These are phyloP conservation scores for Epichloe bromicola DNA, from an alignment of 2,329 filamentous ascomycete species.

Conservation along the genomic window DNA sequence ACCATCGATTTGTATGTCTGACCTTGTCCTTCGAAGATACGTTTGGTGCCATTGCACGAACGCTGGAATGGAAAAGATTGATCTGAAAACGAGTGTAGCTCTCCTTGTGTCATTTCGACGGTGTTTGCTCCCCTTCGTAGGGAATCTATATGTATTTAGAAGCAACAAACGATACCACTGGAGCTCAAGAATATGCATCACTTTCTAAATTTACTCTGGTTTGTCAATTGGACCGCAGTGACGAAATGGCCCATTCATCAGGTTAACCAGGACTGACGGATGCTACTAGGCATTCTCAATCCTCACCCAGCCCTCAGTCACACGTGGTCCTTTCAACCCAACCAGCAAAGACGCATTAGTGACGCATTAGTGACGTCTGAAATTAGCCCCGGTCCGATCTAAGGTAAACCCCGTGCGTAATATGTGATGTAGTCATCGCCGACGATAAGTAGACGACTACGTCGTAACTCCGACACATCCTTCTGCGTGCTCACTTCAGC, in stretches of 20 bases:
- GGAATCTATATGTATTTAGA: background rate
- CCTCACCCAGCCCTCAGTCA: too few relatives aligned
- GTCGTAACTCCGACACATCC: background rate
- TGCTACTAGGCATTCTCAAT: too few relatives aligned
- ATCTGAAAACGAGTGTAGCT: background rate
- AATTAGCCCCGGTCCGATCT: too few relatives aligned
- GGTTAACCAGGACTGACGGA: too few relatives aligned
- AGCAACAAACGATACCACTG: slow-evolving; percentile 1
- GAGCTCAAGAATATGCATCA: slow-evolving; percentile 1
- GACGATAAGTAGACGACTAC: background rate
- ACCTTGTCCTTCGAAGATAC: too few relatives aligned
- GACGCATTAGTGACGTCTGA: too few relatives aligned
- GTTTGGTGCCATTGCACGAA: background rate
- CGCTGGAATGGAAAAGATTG: background rate
- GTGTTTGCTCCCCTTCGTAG: background rate
- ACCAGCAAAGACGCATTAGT: too few relatives aligned
- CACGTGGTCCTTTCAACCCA: too few relatives aligned
- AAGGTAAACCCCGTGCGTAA: background rate
- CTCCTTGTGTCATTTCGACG: background rate
- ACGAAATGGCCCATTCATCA: too few relatives aligned
- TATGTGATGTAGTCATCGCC: background rate
- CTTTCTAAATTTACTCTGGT: too few relatives aligned
- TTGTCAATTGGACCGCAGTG: too few relatives aligned
- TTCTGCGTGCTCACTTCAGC: background rate
- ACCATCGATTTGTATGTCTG: too few relatives aligned